A percentile compares a stretch with the other conserved stretches of the same genome.
These are phyloP conservation scores for Penicillium janthinellum DNA, from an alignment of 2,329 filamentous ascomycete species.

Conservation along the genomic window DNA sequence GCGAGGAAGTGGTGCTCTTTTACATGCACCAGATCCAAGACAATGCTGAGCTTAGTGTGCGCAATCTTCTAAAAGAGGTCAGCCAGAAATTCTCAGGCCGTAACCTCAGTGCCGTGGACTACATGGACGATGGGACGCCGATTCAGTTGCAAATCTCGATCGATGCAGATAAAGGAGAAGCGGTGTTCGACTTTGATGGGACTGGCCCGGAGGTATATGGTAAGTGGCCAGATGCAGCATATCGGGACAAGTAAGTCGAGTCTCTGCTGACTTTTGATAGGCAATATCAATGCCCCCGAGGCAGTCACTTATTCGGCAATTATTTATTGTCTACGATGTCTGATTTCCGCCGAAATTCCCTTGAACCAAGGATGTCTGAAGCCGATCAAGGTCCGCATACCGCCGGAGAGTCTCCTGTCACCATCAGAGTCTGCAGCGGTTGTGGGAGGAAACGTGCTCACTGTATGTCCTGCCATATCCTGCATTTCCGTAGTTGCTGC, in stretches of 20 bases:
- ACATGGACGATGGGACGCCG: slow-evolving; percentile 81
- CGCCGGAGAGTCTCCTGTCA: slow-evolving; percentile 68
- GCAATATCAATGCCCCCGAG: slow-evolving; percentile 74
- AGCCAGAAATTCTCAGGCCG: slow-evolving; percentile 63
- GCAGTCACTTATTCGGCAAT: slow-evolving; percentile 79
- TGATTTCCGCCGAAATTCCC: slow-evolving; percentile 76
- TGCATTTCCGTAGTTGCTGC: background rate
- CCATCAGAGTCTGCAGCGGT: slow-evolving; percentile 74
- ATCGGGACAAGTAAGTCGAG: slow-evolving; percentile 31
- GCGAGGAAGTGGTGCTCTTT: slow-evolving; percentile 68
- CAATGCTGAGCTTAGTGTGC: slow-evolving; percentile 73
- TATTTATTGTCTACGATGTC: slow-evolving; percentile 75
- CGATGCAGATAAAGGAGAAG: slow-evolving; percentile 66
- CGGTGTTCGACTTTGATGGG: slow-evolving; percentile 74
- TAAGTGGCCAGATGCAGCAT: slow-evolving; percentile 32
- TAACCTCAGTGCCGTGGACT: slow-evolving; percentile 69
- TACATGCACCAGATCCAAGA: slow-evolving; percentile 79
- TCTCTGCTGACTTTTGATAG: slow-evolving; percentile 30
- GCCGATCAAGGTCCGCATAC: slow-evolving; percentile 71
- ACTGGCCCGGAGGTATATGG: slow-evolving; percentile 68
- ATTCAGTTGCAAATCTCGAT: slow-evolving; percentile 74
- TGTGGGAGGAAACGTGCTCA: slow-evolving; percentile 78
- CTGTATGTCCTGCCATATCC: slow-evolving; percentile 59
- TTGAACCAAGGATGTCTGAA: slow-evolving; percentile 79
- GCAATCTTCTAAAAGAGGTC: slow-evolving; percentile 68